Percentiles rank a stretch among this genome's conserved stretches.
Evolutionary conservation across 805 yeast genomes (phyloP).

Genomic region (Candida vartiovaarae): DNA sequence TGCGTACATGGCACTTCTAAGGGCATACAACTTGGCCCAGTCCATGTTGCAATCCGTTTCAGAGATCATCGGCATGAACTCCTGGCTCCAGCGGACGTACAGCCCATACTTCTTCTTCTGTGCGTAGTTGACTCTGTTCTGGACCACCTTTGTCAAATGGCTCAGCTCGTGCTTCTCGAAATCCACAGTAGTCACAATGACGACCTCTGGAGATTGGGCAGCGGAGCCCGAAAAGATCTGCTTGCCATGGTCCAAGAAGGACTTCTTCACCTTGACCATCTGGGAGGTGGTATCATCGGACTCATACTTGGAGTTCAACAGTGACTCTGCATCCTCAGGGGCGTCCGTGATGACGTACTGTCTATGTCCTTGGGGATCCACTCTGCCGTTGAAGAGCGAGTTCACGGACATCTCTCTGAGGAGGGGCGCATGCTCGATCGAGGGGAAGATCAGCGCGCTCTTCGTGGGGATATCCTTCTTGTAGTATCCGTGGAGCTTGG

Average conservation of each 20-base stretch:
- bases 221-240: constrained; percentile 32
- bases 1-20: constrained; percentile 88
- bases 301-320: constrained; percentile 33
- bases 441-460: constrained; percentile 59
- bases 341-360: constrained; percentile 28
- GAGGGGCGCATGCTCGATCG: constrained; percentile 60
- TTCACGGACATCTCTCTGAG: constrained; percentile 50
- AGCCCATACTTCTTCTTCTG: constrained; percentile 74
- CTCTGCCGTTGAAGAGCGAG: constrained; percentile 41
- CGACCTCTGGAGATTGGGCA: constrained; percentile 48
- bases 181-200: constrained; percentile 75
- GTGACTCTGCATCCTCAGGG: constrained; percentile 29
- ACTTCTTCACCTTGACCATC: constrained; percentile 39
- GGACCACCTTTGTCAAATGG: constrained; percentile 62
- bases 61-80: constrained; percentile 54
- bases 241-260: constrained; percentile 62
- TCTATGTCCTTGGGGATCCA: constrained; percentile 38
- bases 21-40: constrained; percentile 58
- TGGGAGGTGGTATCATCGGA: constrained; percentile 25
- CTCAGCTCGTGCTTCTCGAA: constrained; percentile 55
- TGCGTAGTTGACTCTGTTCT: constrained; percentile 86
- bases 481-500: constrained; percentile 37
- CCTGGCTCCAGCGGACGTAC: constrained; percentile 80
- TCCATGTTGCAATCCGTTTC: constrained; percentile 37
- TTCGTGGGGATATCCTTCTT: constrained; percentile 39